Evolutionary conservation across 371 early-diverging fungal species (phyloP).

Genomic region (Haplosporangium sp.): DNA sequence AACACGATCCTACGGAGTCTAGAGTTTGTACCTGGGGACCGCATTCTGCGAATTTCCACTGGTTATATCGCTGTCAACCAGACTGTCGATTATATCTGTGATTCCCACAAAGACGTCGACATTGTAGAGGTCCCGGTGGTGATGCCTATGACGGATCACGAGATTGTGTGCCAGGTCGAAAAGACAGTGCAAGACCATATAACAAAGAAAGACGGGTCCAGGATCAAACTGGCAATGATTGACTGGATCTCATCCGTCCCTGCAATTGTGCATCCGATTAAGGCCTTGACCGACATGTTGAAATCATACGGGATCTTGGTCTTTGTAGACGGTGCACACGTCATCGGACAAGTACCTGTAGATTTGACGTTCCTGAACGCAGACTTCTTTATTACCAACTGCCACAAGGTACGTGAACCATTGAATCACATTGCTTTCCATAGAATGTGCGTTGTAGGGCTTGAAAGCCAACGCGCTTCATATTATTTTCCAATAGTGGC

Average conservation of each 20-base stretch:
- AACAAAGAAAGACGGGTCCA: slow-evolving; percentile 43
- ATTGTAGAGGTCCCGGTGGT: slow-evolving; percentile 45
- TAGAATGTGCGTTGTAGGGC: too few relatives aligned
- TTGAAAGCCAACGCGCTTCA: too few relatives aligned
- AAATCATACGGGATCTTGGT: slow-evolving; percentile 64
- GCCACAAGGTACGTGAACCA: slow-evolving; percentile 59
- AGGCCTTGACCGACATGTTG: slow-evolving; percentile 62
- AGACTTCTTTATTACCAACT: slow-evolving; percentile 78
- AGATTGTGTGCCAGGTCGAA: slow-evolving; percentile 53
- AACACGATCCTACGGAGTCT: slow-evolving; percentile 59
- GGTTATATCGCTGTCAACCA: slow-evolving; percentile 60
- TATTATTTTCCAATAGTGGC: slow-evolving; percentile 61
- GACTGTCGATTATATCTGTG: slow-evolving; percentile 53
- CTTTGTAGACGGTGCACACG: slow-evolving; percentile 80
- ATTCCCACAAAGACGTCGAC: slow-evolving; percentile 40
- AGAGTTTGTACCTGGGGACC: slow-evolving; percentile 55
- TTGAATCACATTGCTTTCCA: neutral
- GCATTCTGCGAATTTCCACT: slow-evolving; percentile 57
- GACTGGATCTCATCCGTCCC: slow-evolving; percentile 72
- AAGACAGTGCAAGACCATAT: slow-evolving; percentile 54
- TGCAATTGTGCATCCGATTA: slow-evolving; percentile 66
- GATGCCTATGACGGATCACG: slow-evolving; percentile 47
- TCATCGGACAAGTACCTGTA: slow-evolving; percentile 75
- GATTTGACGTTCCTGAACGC: slow-evolving; percentile 63
- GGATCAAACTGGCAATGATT: slow-evolving; percentile 64